phyloP scores from a whole-genome alignment of 176 grass and related monocot species.

The Saccharum officinarum region DNA sequence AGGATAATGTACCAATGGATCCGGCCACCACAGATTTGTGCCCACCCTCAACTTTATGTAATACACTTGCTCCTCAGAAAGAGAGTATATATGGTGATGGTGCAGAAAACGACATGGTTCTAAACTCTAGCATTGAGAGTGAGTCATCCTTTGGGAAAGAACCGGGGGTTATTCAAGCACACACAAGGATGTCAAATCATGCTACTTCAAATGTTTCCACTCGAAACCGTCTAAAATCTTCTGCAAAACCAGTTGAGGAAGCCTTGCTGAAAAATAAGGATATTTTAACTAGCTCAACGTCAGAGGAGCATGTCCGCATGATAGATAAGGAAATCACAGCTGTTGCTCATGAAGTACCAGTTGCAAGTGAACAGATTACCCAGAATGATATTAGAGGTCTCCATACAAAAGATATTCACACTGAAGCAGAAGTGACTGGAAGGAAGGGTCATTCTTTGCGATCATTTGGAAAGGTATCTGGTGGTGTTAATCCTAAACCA shows the following conservation, averaged over 20 bases:
- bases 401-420: conserved; percentile 42
- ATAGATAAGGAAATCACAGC: conserved; percentile 40
- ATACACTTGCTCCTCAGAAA: conserved; percentile 23
- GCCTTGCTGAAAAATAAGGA: conserved; percentile 31
- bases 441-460: conserved; percentile 34
- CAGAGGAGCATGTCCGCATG: conserved; percentile 29
- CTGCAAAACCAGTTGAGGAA: conserved; percentile 39
- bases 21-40: conserved; percentile 8
- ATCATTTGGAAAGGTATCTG: conserved; percentile 48
- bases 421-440: conserved; percentile 35
- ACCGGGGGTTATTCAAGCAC: conserved; percentile 28
- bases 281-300: not conserved
- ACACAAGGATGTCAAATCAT: conserved; percentile 28
- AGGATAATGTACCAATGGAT: conserved; percentile 40
- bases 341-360: conserved; percentile 32
- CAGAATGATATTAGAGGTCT: conserved; percentile 41
- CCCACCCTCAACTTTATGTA: conserved; percentile 30
- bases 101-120: conserved; percentile 46
- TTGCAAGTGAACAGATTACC: conserved; percentile 37
- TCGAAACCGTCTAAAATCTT: conserved; percentile 46
- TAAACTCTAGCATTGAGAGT: conserved; percentile 35
- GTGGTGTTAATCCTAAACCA: conserved; percentile 44
- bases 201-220: conserved; percentile 40
- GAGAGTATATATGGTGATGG: conserved; percentile 23
- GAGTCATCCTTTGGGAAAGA: conserved; percentile 49